These are phyloP conservation scores for Fusarium temperatum DNA, from an alignment of 2,329 filamentous ascomycete species.

Conservation along the genomic window DNA sequence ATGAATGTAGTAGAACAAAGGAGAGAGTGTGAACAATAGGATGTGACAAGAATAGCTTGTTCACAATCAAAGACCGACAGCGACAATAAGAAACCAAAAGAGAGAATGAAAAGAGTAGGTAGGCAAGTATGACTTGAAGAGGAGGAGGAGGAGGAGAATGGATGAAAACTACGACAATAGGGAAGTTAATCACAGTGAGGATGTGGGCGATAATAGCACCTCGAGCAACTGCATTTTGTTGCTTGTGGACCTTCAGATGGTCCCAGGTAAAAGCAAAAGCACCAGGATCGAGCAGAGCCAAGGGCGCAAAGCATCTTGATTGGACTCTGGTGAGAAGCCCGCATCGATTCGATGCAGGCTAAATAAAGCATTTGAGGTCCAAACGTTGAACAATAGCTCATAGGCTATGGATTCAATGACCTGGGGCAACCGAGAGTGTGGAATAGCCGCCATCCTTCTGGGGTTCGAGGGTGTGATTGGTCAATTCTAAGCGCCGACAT, in stretches of 20 bases:
- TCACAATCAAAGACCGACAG: constrained; percentile 5
- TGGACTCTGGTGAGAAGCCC: constrained; percentile 30
- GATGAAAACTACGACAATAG: constrained; percentile 13
- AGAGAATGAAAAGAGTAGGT: neutral
- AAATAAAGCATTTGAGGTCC: constrained; percentile 40
- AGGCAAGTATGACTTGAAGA: neutral
- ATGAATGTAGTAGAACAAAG: constrained; percentile 35
- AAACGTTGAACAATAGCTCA: constrained; percentile 31
- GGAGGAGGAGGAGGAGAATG: neutral
- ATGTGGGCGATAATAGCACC: constrained; percentile 31
- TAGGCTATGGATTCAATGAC: constrained; percentile 39
- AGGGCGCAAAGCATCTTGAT: constrained; percentile 36
- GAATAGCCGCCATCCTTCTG: constrained; percentile 50
- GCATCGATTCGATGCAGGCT: constrained; percentile 36
- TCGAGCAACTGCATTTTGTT: constrained; percentile 21
- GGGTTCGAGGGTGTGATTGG: constrained; percentile 43
- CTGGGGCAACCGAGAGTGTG: constrained; percentile 44
- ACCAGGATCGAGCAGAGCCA: constrained; percentile 27
- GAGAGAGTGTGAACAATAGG: constrained; percentile 28
- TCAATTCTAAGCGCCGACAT: constrained; percentile 41
- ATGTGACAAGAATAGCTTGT: constrained; percentile 14
- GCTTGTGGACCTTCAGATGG: constrained; percentile 18
- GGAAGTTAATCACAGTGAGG: constrained; percentile 9
- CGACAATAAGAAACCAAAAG: constrained; percentile 6
- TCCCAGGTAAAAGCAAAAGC: constrained; percentile 20